Conservation (phyloP, 2,329 filamentous ascomycete genomes). For the Penicillium sp. region DNA sequence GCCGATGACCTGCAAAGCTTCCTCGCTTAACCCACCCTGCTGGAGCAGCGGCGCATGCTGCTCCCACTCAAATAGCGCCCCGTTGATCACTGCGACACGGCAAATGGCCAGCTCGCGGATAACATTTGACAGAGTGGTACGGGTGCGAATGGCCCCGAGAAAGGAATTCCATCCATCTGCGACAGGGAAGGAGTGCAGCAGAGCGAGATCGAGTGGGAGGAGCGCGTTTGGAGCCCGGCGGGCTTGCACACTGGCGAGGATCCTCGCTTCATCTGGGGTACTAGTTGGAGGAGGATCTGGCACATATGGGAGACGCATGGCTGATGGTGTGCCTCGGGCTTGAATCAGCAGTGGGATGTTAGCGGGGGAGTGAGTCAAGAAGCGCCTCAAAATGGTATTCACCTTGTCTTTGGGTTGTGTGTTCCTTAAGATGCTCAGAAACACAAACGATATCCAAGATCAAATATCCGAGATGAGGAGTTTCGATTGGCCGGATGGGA, state of each 20-base stretch:
- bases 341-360: too few relatives aligned
- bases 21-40: conserved; percentile 54
- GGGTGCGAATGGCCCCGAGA: conserved; percentile 54
- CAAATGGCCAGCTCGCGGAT: conserved; percentile 77
- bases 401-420: too few relatives aligned
- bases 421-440: too few relatives aligned
- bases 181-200: conserved; percentile 55
- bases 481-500: too few relatives aligned
- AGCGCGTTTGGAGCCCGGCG: conserved; percentile 51
- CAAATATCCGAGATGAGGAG: too few relatives aligned
- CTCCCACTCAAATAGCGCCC: conserved; percentile 81
- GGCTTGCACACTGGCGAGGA: conserved; percentile 51
- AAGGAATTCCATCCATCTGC: conserved; percentile 60
- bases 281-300: conserved; percentile 50
- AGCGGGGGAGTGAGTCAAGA: too few relatives aligned
- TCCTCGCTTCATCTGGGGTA: conserved; percentile 48
- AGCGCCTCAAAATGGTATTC: too few relatives aligned
- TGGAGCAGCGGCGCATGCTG: conserved; percentile 73
- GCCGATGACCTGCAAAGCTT: conserved; percentile 38
- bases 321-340: too few relatives aligned
- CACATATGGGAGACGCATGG: conserved; percentile 57
- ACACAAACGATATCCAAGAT: too few relatives aligned
- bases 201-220: conserved; percentile 53
- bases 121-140: conserved; percentile 49
- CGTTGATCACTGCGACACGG: conserved; percentile 74